These are phyloP conservation scores for Daldinia bambusicola DNA, from an alignment of 495 filamentous ascomycete genomes.

Conservation along the genomic window DNA sequence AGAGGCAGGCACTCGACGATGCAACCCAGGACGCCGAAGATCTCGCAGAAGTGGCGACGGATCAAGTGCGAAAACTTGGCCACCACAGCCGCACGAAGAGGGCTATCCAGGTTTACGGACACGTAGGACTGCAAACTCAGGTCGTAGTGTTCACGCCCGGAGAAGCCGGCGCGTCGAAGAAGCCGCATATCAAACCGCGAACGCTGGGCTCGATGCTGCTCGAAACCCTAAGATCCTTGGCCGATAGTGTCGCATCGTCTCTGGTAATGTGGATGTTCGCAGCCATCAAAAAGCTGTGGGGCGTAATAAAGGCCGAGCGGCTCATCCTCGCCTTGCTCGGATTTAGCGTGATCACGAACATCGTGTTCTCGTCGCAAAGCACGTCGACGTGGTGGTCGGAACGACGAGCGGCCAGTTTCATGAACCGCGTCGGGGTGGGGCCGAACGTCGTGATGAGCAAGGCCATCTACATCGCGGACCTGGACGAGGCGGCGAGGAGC, in stretches of 20 bases:
- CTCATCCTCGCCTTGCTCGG: slow-evolving; percentile 75
- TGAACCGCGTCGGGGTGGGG: slow-evolving; percentile 80
- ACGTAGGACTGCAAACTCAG: slow-evolving; percentile 77
- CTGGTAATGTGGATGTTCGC: slow-evolving; percentile 79
- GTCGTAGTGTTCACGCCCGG: slow-evolving; percentile 70
- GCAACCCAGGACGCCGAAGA: slow-evolving; percentile 85
- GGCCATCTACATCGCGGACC: slow-evolving; percentile 82
- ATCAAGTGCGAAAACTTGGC: slow-evolving; percentile 86
- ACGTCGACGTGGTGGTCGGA: slow-evolving; percentile 85
- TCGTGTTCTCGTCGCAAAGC: slow-evolving; percentile 73
- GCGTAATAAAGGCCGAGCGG: slow-evolving; percentile 76
- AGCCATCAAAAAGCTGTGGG: slow-evolving; percentile 69
- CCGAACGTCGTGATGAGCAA: slow-evolving; percentile 84
- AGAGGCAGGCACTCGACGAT: slow-evolving; percentile 82
- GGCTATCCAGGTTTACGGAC: slow-evolving; percentile 89
- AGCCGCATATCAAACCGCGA: slow-evolving; percentile 71
- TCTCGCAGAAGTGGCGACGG: slow-evolving; percentile 83
- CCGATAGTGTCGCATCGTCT: slow-evolving; percentile 74
- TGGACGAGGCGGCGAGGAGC: slow-evolving; percentile 72
- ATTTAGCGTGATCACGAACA: slow-evolving; percentile 74
- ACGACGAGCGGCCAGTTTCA: slow-evolving; percentile 78
- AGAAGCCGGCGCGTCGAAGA: slow-evolving; percentile 52
- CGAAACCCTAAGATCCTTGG: slow-evolving; percentile 73
- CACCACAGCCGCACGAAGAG: slow-evolving; percentile 86
- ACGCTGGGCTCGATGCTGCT: slow-evolving; percentile 74